These are phyloP conservation scores for Hibiscus mutabilis DNA, from an alignment of 345 rosid genomes.

Conservation along the genomic window DNA sequence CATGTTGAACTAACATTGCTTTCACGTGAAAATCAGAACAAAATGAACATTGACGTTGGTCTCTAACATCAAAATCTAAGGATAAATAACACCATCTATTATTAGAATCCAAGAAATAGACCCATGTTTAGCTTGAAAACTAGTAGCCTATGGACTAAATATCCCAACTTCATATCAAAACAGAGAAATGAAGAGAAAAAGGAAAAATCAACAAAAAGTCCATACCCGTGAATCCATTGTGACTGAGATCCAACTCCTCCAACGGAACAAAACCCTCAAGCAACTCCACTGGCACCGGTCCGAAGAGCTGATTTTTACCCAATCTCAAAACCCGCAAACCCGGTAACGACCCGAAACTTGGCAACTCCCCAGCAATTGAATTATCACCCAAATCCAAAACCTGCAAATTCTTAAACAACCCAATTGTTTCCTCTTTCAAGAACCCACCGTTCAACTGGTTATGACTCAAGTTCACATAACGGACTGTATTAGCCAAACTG, in stretches of 20 bases:
- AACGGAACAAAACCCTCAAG: conserved; percentile 45
- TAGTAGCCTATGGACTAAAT: background rate
- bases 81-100: background rate
- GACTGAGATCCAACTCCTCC: conserved; percentile 80
- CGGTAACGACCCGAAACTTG: conserved; percentile 48
- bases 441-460: conserved; percentile 53
- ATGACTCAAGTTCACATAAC: conserved; percentile 56
- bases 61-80: background rate
- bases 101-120: background rate
- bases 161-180: background rate
- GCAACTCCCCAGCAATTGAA: conserved; percentile 53
- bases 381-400: conserved; percentile 54
- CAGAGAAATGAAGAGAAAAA: background rate
- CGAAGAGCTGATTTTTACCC: conserved; percentile 58
- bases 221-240: conserved; percentile 74
- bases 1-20: background rate
- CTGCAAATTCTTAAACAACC: conserved; percentile 60
- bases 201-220: conserved; percentile 3
- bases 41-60: background rate
- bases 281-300: conserved; percentile 56
- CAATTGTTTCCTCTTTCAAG: conserved; percentile 40
- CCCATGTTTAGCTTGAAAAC: background rate
- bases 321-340: conserved; percentile 47
- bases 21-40: background rate
- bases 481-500: conserved; percentile 63